Evolutionary conservation across 2,329 filamentous ascomycete genomes (phyloP).

Genomic region (Plectosphaerella cucumerina): DNA sequence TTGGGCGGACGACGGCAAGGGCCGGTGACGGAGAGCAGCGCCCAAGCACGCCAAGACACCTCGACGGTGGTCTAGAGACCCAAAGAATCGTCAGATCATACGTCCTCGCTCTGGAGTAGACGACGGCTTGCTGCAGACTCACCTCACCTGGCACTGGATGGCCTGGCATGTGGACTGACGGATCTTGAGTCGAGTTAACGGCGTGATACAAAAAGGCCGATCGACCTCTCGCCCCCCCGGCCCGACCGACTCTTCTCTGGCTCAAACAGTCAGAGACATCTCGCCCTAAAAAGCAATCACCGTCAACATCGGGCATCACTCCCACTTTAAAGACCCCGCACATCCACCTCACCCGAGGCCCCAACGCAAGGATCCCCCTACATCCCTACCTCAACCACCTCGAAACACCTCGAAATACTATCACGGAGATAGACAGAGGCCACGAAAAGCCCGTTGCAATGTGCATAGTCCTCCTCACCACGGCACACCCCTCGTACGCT

Average conservation of each 20-base stretch:
- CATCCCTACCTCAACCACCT: neutral
- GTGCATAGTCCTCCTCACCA: conserved; percentile 76
- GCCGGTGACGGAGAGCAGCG: neutral
- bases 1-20: neutral
- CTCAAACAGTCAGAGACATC: too few species aligned
- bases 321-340: neutral
- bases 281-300: too few species aligned
- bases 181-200: too few species aligned
- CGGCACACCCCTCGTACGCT: conserved; percentile 69
- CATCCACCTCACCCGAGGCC: neutral
- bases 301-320: neutral
- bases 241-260: too few species aligned
- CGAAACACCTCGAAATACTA: neutral
- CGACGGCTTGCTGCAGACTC: neutral
- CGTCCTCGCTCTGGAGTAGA: neutral
- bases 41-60: neutral
- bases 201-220: too few species aligned
- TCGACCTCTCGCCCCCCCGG: too few species aligned
- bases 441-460: conserved; percentile 38
- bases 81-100: neutral
- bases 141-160: neutral
- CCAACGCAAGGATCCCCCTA: too few species aligned
- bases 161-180: neutral
- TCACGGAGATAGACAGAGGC: neutral
- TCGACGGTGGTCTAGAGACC: neutral